Base-by-base conservation (phyloP, 2,329 filamentous ascomycete genomes). In the Neoascochyta sp. region DNA sequence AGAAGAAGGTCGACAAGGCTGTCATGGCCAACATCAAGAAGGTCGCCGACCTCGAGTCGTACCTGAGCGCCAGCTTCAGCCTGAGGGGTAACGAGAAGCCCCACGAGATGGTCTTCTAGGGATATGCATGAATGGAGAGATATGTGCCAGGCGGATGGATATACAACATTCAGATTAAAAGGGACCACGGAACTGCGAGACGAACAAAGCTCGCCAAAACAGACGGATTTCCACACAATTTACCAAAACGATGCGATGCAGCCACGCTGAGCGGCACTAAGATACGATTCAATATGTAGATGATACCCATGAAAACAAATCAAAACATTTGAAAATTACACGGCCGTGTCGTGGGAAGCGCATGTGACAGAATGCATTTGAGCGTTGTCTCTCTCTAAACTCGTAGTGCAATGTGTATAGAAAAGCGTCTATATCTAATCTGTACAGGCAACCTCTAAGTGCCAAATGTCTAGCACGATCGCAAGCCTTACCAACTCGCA, bases 61-160 rank as follows among this genome's bases (percentile, higher is more conserved):
- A 98, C 79, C 83, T 98, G 59, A 78, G 78, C 63, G 86, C 83
- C 69, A 87, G 84, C 67, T 98, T 98, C 83, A 93, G 85, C 78
- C 80, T 98, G 73, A 84, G 89, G 75, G 94, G 90, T 76, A 89
- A 90, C 67, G 90, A 98, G 80, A 87, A 89, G 80, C 92, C 92
- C 70, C 92, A 98, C 75, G 88, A 95, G 81, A 96, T 98, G 92
- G 86, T 87, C 72, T 98, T 90, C 78, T 98, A 47, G 30, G 27
- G 9, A 9, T 16, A 9, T 28, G 17, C 7, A 17, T 4, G 14
- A 25, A n/a, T 16, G 16, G 9, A 24, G 13, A 21, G 19, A 9
- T 6, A 22, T 5, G 20, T 20, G 4, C 14, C 27, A 30, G 20
- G n/a, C n/a, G n/a, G n/a, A n/a, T n/a, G n/a, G n/a, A n/a, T n/a